phyloP scores from a whole-genome alignment of 306 rosid species.

The Inga laurina region DNA sequence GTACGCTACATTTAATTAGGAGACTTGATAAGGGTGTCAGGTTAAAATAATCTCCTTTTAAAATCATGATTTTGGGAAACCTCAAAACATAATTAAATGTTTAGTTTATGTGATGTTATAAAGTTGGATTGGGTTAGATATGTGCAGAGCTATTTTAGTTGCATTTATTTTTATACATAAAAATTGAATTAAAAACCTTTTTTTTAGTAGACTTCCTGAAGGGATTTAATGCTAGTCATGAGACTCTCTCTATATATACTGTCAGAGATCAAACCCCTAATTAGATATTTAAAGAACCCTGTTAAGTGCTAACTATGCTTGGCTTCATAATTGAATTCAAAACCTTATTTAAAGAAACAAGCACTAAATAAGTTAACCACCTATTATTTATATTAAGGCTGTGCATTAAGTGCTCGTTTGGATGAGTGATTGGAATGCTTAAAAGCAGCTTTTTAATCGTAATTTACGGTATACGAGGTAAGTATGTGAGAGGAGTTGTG shows the following conservation, averaged over 20 bases:
- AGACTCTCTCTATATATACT: no score
- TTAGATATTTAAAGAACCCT: no score
- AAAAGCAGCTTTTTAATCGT: no score
- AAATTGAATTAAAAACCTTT: not conserved
- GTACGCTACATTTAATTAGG: not conserved
- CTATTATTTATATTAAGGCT: not conserved
- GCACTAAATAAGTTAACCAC: not conserved
- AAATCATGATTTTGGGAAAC: not conserved
- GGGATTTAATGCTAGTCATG: no score
- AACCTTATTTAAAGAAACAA: not conserved
- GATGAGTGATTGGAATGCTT: no score
- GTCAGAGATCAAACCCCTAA: no score
- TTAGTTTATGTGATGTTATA: not conserved
- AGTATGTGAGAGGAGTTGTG: no score
- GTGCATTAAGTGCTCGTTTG: no score
- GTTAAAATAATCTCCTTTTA: not conserved
- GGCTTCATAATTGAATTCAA: not conserved
- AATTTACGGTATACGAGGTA: no score
- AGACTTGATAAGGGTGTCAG: not conserved
- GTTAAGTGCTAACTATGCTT: accelerated
- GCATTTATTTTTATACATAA: not conserved
- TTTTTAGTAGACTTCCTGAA: not conserved
- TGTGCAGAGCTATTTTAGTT: not conserved
- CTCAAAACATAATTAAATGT: not conserved
- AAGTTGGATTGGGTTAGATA: not conserved